Percentiles rank a stretch among this genome's conserved stretches.
Conservation (phyloP, 192 early-diverging fungal genomes). For the Mortierella hygrophila region DNA sequence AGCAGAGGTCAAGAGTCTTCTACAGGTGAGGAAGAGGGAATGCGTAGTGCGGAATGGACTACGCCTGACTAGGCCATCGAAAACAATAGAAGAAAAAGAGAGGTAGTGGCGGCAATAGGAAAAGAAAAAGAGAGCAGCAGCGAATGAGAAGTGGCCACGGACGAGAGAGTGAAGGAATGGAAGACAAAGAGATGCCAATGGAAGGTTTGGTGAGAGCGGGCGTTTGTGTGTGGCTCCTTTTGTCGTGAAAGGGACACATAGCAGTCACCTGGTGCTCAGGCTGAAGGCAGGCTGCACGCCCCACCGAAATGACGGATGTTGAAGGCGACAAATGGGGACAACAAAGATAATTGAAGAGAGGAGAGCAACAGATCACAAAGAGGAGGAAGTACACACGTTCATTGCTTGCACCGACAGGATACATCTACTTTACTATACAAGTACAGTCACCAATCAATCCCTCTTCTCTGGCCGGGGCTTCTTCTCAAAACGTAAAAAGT, state of each 20-base stretch:
- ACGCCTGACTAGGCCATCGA: conserved; percentile 7
- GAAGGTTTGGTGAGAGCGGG: background rate
- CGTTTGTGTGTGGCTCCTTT: background rate
- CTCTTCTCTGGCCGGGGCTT: conserved; percentile 39
- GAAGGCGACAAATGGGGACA: background rate
- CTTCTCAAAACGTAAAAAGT: conserved; percentile 75
- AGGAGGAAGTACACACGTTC: background rate
- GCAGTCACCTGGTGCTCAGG: no score
- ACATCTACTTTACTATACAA: background rate
- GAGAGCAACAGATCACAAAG: background rate
- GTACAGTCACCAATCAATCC: background rate
- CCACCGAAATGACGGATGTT: no score
- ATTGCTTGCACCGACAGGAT: background rate
- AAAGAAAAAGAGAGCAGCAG: background rate
- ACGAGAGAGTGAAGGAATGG: background rate
- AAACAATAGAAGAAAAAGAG: background rate
- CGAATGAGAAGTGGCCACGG: background rate
- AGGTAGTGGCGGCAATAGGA: background rate
- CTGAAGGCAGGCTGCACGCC: background rate
- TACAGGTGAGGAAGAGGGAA: background rate
- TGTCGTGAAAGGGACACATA: background rate
- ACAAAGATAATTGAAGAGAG: background rate
- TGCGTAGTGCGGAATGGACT: background rate
- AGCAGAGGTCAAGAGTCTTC: background rate
- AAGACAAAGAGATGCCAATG: conserved; percentile 6